Conservation (phyloP, 495 filamentous ascomycete genomes). For the Ramalina peruviana region DNA sequence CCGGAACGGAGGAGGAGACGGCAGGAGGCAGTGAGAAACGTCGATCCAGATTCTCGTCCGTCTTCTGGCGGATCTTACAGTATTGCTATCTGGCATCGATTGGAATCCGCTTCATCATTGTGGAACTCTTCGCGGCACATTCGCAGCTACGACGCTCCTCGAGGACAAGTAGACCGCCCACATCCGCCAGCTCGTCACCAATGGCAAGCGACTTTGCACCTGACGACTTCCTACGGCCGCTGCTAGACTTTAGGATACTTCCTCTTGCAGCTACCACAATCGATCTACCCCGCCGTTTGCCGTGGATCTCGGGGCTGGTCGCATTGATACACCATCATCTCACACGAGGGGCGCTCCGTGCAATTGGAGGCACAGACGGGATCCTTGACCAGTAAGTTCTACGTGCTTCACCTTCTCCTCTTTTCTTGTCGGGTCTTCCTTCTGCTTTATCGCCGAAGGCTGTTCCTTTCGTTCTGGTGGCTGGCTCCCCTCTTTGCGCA, state of each 20-base stretch:
- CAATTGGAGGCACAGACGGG: conserved; percentile 57
- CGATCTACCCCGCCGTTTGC: conserved; percentile 65
- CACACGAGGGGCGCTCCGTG: conserved; percentile 52
- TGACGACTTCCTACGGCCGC: conserved; percentile 39
- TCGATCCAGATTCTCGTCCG: conserved; percentile 24
- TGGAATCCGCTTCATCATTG: conserved; percentile 47
- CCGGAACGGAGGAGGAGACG: conserved; percentile 15
- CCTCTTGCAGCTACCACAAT: conserved; percentile 53
- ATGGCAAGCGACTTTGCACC: conserved; percentile 1
- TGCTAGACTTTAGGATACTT: conserved; percentile 61
- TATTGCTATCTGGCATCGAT: conserved; percentile 50
- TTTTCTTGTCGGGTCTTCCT: too few relatives aligned
- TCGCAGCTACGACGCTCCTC: conserved; percentile 16
- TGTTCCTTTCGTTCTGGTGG: conserved; percentile 14
- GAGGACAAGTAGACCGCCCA: conserved; percentile 18
- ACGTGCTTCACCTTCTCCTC: too few relatives aligned
- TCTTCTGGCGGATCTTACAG: conserved; percentile 61
- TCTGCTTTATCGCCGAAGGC: conserved; percentile 10
- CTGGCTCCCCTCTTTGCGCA: neutral
- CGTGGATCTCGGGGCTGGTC: conserved; percentile 63
- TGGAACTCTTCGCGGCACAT: conserved; percentile 25
- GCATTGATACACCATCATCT: conserved; percentile 59
- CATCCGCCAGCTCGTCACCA: conserved; percentile 1
- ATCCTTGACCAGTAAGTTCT: conserved; percentile 79
- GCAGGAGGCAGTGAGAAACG: neutral